These are phyloP conservation scores for Wakefieldia striispora DNA, from an alignment of 768 basidiomycete species.

Conservation along the genomic window DNA sequence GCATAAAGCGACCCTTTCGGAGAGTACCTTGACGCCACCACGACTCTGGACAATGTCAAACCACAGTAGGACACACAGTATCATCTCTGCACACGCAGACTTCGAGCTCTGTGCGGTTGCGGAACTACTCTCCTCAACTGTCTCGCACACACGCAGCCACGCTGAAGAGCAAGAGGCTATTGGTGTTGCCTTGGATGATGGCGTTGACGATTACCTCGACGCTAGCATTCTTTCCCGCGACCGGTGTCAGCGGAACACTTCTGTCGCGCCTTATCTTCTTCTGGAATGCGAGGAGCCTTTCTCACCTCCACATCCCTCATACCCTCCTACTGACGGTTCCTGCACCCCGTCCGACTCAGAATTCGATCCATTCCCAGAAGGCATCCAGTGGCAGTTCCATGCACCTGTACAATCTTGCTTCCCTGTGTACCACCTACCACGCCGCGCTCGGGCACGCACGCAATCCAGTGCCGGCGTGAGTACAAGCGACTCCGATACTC, in stretches of 20 bases:
- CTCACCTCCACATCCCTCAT: slow-evolving; percentile 23
- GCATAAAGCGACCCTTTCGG: slow-evolving; percentile 27
- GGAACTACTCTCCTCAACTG: slow-evolving; percentile 42
- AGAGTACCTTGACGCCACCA: slow-evolving; percentile 23
- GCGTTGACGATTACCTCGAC: slow-evolving; percentile 29
- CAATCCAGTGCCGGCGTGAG: slow-evolving; percentile 30
- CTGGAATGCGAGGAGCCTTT: slow-evolving; percentile 31
- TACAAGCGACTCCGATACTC: slow-evolving; percentile 43
- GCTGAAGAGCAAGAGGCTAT: slow-evolving; percentile 27
- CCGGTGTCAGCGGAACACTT: slow-evolving; percentile 7
- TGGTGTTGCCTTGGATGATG: slow-evolving; percentile 27
- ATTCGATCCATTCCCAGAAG: slow-evolving; percentile 30
- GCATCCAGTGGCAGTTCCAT: slow-evolving; percentile 24
- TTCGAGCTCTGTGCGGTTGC: slow-evolving; percentile 50
- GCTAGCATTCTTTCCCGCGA: slow-evolving; percentile 15
- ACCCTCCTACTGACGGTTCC: slow-evolving; percentile 5
- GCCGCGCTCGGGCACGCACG: slow-evolving; percentile 28
- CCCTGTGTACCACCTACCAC: slow-evolving; percentile 34
- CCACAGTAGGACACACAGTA: slow-evolving; percentile 37
- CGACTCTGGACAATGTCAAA: slow-evolving; percentile 22
- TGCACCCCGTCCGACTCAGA: slow-evolving; percentile 36
- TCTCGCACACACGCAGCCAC: slow-evolving; percentile 22
- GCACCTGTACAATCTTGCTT: slow-evolving; percentile 16
- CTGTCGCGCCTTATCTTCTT: slow-evolving; percentile 24
- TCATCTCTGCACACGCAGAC: slow-evolving; percentile 48